A percentile compares a stretch with the other conserved stretches of the same genome.
Evolutionary conservation across 495 filamentous ascomycete species (phyloP).

Genomic region (Neurospora cerealis): DNA sequence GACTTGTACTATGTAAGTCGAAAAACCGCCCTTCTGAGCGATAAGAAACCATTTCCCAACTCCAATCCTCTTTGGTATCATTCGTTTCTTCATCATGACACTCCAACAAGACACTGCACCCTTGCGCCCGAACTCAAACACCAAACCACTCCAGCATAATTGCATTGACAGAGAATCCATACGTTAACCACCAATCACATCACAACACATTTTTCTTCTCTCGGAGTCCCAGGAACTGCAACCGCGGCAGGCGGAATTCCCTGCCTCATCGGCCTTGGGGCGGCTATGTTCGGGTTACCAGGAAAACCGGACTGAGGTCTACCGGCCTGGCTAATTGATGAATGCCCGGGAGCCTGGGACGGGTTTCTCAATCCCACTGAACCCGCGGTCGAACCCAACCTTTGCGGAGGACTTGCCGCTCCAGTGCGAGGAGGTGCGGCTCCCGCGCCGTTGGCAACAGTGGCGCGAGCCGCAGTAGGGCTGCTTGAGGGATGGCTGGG

Average conservation of each 20-base stretch:
- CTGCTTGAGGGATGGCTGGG: constrained; percentile 44
- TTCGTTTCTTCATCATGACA: not conserved
- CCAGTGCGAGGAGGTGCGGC: not conserved
- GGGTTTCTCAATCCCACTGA: not conserved
- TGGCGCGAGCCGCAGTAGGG: constrained; percentile 4
- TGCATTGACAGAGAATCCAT: not conserved
- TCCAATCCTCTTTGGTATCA: not conserved
- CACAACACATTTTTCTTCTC: constrained; percentile 24
- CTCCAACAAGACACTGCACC: not conserved
- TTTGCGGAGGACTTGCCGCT: not conserved
- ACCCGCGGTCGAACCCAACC: not conserved
- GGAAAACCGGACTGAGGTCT: not conserved
- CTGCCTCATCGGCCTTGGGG: constrained; percentile 16
- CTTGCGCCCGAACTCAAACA: not conserved
- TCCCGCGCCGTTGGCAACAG: not conserved
- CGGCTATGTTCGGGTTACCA: not conserved
- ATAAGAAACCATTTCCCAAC: not conserved
- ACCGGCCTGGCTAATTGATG: not conserved
- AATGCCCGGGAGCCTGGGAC: not conserved
- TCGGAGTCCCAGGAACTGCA: not conserved
- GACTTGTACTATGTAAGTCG: not conserved
- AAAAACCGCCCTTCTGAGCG: not conserved
- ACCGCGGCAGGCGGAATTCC: constrained; percentile 11
- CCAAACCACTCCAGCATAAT: not conserved
- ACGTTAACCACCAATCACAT: constrained; percentile 15